A percentile compares a stretch with the other conserved stretches of the same genome.
Conservation (phyloP, 495 filamentous ascomycete species). For the Niebla homalea region DNA sequence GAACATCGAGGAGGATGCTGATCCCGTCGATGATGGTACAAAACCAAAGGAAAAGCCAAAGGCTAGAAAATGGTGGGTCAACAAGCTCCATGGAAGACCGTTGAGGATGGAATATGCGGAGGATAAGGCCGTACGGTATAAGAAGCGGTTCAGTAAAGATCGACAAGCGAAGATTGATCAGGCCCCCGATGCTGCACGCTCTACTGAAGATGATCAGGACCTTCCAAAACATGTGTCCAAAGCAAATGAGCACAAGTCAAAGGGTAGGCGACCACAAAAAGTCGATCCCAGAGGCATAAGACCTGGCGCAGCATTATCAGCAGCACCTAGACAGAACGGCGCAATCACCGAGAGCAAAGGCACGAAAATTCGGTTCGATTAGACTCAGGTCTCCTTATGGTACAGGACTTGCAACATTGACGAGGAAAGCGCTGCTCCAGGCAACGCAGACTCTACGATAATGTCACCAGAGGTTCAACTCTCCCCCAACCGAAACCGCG, state of each 20-base stretch:
- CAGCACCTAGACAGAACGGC: conserved; percentile 46
- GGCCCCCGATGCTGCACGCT: background rate
- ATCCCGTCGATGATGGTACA: conserved; percentile 29
- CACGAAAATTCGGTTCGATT: conserved; percentile 75
- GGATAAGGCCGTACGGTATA: conserved; percentile 72
- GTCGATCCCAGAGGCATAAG: conserved; percentile 17
- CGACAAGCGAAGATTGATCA: conserved; percentile 8
- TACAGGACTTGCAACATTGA: background rate
- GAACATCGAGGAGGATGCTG: conserved; percentile 44
- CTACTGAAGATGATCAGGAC: background rate
- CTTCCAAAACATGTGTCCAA: no score
- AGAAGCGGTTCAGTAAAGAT: conserved; percentile 81
- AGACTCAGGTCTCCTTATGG: conserved; percentile 2
- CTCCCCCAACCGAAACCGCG: conserved; percentile 52
- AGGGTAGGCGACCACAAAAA: background rate
- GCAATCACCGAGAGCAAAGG: conserved; percentile 70
- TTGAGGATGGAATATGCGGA: conserved; percentile 89
- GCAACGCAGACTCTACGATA: background rate
- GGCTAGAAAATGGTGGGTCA: conserved; percentile 66
- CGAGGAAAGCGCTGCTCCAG: background rate
- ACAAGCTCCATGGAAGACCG: conserved; percentile 59
- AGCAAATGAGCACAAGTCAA: background rate
- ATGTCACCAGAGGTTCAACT: conserved; percentile 10
- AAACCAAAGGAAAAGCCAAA: conserved; percentile 39
- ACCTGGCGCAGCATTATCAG: conserved; percentile 30